Evolutionary conservation across 2,329 filamentous ascomycete species (phyloP).

Genomic region (Lojkania enalia): DNA sequence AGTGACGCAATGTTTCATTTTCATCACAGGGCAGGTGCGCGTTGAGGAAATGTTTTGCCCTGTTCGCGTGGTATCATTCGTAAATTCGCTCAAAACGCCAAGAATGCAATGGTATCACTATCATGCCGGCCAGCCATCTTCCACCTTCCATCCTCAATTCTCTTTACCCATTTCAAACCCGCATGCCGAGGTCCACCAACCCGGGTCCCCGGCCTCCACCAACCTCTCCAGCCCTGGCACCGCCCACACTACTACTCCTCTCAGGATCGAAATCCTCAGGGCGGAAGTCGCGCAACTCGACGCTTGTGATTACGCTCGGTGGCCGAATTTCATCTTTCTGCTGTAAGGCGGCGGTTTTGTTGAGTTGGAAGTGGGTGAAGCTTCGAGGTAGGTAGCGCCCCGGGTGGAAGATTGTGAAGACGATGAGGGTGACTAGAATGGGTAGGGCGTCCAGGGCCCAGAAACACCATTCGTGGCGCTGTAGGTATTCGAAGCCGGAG

Average conservation of each 20-base stretch:
- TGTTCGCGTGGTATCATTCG: too few species aligned
- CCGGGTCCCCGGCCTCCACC: not conserved
- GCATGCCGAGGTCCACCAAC: not conserved
- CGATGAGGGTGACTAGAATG: constrained; percentile 52
- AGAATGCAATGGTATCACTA: constrained; percentile 8
- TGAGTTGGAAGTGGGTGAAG: constrained; percentile 33
- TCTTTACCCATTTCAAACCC: not conserved
- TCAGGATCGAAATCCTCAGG: constrained; percentile 12
- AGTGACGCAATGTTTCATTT: too few species aligned
- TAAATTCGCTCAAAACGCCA: constrained; percentile 7
- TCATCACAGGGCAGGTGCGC: too few species aligned
- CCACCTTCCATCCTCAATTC: not conserved
- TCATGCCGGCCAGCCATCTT: not conserved
- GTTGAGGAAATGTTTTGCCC: too few species aligned
- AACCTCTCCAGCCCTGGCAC: constrained; percentile 1
- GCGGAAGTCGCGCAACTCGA: constrained; percentile 6
- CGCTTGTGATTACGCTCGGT: constrained; percentile 7
- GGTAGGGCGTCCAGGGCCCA: constrained; percentile 57
- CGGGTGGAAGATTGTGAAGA: constrained; percentile 57
- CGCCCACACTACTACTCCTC: not conserved
- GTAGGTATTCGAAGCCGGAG: constrained; percentile 53
- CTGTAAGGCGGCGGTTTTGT: constrained; percentile 34
- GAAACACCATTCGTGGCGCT: constrained; percentile 57
- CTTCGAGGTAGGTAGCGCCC: constrained; percentile 36
- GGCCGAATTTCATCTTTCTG: constrained; percentile 38